phyloP scores from a whole-genome alignment of 257 asterid genomes.

The Paulownia fortunei region DNA sequence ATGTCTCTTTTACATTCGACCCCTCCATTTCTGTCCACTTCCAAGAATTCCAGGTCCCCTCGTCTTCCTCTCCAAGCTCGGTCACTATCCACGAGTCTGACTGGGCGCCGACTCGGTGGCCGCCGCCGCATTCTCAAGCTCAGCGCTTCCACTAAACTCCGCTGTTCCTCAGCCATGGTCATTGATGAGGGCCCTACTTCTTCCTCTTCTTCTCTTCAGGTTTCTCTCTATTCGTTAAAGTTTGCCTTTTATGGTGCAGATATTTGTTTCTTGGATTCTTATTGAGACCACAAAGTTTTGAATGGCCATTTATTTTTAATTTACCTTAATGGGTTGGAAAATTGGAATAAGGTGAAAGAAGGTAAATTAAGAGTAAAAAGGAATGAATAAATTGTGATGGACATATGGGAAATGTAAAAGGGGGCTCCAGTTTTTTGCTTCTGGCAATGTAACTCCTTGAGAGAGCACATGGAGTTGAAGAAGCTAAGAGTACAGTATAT shows the following conservation, averaged over 20 bases:
- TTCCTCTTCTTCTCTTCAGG: slow-evolving; percentile 55
- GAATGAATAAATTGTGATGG: background rate
- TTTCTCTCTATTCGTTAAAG: background rate
- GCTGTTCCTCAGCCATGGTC: slow-evolving; percentile 58
- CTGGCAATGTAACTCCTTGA: background rate
- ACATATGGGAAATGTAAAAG: background rate
- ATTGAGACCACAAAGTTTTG: slow-evolving; percentile 2
- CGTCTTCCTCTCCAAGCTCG: slow-evolving; percentile 25
- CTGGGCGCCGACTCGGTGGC: slow-evolving; percentile 34
- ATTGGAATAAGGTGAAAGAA: slow-evolving; percentile 2
- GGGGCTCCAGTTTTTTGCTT: background rate
- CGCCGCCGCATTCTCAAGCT: slow-evolving; percentile 30
- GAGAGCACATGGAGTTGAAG: background rate
- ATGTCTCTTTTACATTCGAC: slow-evolving; percentile 46
- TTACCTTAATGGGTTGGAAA: background rate
- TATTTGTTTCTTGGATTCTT: background rate
- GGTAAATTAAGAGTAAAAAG: background rate
- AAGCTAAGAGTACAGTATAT: background rate
- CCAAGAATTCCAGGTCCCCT: slow-evolving; percentile 30
- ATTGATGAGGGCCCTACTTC: slow-evolving; percentile 47
- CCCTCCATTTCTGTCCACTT: slow-evolving; percentile 34
- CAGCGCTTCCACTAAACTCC: slow-evolving; percentile 30
- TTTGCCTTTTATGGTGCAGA: background rate
- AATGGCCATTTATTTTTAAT: background rate
- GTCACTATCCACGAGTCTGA: slow-evolving; percentile 18